Base-by-base conservation (phyloP, 2,329 filamentous ascomycete species). In the Pseudogymnoascus sp. region DNA sequence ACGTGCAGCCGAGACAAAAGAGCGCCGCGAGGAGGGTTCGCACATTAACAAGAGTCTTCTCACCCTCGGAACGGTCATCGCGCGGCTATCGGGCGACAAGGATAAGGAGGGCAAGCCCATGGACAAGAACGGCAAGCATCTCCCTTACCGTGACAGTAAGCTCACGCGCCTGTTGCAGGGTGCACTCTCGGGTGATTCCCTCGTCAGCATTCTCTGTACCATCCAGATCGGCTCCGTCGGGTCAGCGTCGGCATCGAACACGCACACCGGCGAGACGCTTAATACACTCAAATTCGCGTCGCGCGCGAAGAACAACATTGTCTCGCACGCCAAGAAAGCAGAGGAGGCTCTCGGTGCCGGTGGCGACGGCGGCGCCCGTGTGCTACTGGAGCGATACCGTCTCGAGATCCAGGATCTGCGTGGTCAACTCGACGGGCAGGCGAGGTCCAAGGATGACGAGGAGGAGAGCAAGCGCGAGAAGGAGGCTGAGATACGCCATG, bases 11-110 rank as follows among this genome's bases (percentile, higher is more conserved):
- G 95, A 97, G 71, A 90, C 88, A 63, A 99, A 97, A 74, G 95
- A 97, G 77, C 86, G 95, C 62, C 85, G 95, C 53, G 91, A 91
- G 15, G 95, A 99, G 77, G 95, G 95, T 67, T 93, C 93, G 11
- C 95, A 99, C 74, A 99, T 99, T 78, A 99, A 99, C 80, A 97
- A 97, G 78, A 97, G 92, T 75, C 78, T 99, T 72, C 84, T 99
- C 64, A 99, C 95, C 0, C 80, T 99, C 2, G 95, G 95, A 61
- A 99, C 91, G 0, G 95, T 99, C 71, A 97, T 99, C 73, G 90
- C 91, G 10, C 89, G 90, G 67, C 80, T 99, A n/a, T 96, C 93
- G 1, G 91, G 91, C 63, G 86, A 88, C 71, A 96, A 96, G 73
- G 90, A 96, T 44, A 93, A 92, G 75, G 83, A 89, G 64, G 84